Conservation (phyloP, 2,329 filamentous ascomycete species). For the Coniochaeta prunicola region DNA sequence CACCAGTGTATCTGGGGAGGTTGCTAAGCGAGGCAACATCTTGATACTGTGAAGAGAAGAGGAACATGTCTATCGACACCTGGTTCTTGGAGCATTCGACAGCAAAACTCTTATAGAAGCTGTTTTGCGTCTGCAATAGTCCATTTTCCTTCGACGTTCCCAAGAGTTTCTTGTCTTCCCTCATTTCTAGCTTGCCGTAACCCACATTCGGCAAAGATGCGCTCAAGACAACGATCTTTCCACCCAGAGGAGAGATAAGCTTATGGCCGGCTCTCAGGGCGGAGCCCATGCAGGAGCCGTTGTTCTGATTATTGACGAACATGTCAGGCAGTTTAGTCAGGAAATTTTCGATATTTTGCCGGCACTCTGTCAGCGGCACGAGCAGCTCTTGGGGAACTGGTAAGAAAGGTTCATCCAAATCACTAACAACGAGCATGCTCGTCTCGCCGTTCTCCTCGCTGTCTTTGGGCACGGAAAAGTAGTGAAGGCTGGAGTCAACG, state of each 20-base stretch:
- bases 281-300: constrained; percentile 88
- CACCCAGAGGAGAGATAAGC: constrained; percentile 86
- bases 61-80: constrained; percentile 97
- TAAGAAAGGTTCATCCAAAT: constrained; percentile 92
- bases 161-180: constrained; percentile 92
- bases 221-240: constrained; percentile 88
- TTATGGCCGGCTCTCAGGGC: constrained; percentile 91
- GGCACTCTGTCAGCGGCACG: constrained; percentile 81
- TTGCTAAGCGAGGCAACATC: constrained; percentile 96
- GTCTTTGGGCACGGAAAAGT: constrained; percentile 91
- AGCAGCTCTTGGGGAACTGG: constrained; percentile 88
- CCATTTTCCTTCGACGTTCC: constrained; percentile 88
- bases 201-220: constrained; percentile 87
- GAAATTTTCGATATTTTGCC: constrained; percentile 86
- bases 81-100: constrained; percentile 99
- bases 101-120: constrained; percentile 98
- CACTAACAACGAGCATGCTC: constrained; percentile 88
- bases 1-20: constrained; percentile 89
- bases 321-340: constrained; percentile 86
- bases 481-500: constrained; percentile 89
- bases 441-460: constrained; percentile 77
- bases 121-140: constrained; percentile 84
- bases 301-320: constrained; percentile 92
- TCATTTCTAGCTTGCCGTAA: constrained; percentile 81
- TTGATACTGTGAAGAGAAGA: constrained; percentile 93